A percentile compares a stretch with the other conserved stretches of the same genome.
Evolutionary conservation across 306 rosid species (phyloP).

Genomic region (Cucumis cinereus): DNA sequence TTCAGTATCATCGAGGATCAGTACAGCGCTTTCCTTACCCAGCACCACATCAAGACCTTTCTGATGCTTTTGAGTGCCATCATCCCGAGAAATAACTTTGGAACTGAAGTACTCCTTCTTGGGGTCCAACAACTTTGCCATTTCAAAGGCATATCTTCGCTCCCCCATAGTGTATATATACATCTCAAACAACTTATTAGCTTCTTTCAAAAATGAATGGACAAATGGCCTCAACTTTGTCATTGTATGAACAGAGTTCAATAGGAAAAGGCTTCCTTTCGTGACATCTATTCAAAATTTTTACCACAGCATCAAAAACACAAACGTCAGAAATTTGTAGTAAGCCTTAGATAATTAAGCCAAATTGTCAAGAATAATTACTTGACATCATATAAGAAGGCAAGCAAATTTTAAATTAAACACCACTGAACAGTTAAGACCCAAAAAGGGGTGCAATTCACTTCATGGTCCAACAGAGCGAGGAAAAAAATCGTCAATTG

Average conservation of each 20-base stretch:
- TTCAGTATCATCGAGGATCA: constrained; percentile 92
- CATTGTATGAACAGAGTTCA: constrained; percentile 65
- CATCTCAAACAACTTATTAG: constrained; percentile 63
- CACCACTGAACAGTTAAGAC: neutral
- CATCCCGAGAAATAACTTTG: constrained; percentile 83
- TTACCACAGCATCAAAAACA: neutral
- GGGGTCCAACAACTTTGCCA: constrained; percentile 89
- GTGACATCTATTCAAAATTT: constrained; percentile 34
- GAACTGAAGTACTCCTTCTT: constrained; percentile 50
- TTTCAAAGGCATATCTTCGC: constrained; percentile 71
- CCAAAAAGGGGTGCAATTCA: neutral
- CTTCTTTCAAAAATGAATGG: constrained; percentile 64
- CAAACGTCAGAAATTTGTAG: neutral
- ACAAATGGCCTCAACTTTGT: constrained; percentile 87
- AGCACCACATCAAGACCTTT: constrained; percentile 83
- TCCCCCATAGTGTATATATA: constrained; percentile 95
- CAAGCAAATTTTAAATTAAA: neutral
- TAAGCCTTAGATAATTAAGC: neutral
- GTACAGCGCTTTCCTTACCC: constrained; percentile 80
- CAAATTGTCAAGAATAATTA: neutral
- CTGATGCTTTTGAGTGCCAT: constrained; percentile 78
- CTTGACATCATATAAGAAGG: neutral
- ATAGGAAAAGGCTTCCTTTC: constrained; percentile 55
- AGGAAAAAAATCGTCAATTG: neutral
- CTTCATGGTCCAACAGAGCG: neutral